Percentiles rank a stretch among this genome's conserved stretches.
These are phyloP conservation scores for Corymbia calophylla DNA, from an alignment of 441 rosid species.

Conservation along the genomic window DNA sequence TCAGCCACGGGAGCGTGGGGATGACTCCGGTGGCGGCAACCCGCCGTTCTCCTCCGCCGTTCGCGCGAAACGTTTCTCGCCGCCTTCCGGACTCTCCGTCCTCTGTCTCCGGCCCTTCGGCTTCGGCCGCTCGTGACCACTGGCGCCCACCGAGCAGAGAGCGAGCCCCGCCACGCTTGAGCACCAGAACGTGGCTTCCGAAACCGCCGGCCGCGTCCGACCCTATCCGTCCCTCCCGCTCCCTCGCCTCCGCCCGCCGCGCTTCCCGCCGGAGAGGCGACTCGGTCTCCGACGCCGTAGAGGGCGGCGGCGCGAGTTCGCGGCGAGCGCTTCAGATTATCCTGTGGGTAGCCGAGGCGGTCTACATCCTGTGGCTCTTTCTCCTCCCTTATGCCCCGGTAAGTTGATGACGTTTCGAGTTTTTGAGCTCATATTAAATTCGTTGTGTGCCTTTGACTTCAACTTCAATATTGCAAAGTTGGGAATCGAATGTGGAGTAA, in stretches of 20 bases:
- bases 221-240: background rate
- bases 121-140: background rate
- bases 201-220: background rate
- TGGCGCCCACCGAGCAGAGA: background rate
- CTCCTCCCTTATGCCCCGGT: slow-evolving; percentile 92
- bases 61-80: background rate
- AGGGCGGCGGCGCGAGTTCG: slow-evolving; percentile 9
- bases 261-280: slow-evolving; percentile 42
- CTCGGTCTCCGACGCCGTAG: slow-evolving; percentile 8
- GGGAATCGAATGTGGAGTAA: background rate
- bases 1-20: background rate
- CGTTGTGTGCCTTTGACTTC: background rate
- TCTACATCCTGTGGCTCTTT: slow-evolving; percentile 87
- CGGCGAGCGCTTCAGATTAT: slow-evolving; percentile 30
- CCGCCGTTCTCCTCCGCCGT: background rate
- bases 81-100: background rate
- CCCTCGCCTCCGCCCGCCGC: slow-evolving; percentile 15
- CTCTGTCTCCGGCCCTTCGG: background rate
- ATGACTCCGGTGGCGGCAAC: background rate
- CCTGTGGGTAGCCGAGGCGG: slow-evolving; percentile 69
- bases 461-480: background rate
- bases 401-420: slow-evolving; percentile 1
- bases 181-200: slow-evolving; percentile 5
- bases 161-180: background rate
- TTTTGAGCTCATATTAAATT: background rate